These are phyloP conservation scores for Rhododendron simsii DNA, from an alignment of 148 eudicot genomes.

Conservation along the genomic window DNA sequence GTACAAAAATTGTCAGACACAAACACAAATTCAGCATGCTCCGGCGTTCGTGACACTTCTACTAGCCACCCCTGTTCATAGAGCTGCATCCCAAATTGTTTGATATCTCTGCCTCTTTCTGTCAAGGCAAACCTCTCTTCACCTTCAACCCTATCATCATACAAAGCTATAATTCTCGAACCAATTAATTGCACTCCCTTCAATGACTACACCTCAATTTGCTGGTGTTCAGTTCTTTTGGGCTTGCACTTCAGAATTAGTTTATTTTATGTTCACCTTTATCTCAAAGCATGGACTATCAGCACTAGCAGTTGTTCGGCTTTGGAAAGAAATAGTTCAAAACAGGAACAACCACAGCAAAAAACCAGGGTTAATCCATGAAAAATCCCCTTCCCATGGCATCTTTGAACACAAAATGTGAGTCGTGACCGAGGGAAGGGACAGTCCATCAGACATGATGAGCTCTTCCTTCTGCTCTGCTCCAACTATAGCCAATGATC, in stretches of 20 bases:
- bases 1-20: not conserved
- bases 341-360: not conserved
- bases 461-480: not conserved
- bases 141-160: not conserved
- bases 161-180: not conserved
- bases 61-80: not conserved
- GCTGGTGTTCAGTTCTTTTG: not conserved
- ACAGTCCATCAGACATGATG: not conserved
- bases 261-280: not conserved
- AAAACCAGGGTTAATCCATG: not conserved
- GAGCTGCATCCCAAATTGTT: not conserved
- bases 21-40: not conserved
- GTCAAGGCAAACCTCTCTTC: not conserved
- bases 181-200: not conserved
- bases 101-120: not conserved
- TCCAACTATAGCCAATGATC: not conserved
- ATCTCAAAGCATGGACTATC: not conserved
- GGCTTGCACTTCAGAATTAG: not conserved
- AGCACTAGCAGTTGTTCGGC: not conserved
- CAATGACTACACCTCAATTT: not conserved
- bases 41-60: not conserved
- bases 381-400: not conserved
- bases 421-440: not conserved
- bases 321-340: not conserved
- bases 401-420: not conserved